Evolutionary conservation across 805 yeast species (phyloP), one percentile per base, ranked within the genome.

Genomic region (Danielia reshetovae): DNA sequence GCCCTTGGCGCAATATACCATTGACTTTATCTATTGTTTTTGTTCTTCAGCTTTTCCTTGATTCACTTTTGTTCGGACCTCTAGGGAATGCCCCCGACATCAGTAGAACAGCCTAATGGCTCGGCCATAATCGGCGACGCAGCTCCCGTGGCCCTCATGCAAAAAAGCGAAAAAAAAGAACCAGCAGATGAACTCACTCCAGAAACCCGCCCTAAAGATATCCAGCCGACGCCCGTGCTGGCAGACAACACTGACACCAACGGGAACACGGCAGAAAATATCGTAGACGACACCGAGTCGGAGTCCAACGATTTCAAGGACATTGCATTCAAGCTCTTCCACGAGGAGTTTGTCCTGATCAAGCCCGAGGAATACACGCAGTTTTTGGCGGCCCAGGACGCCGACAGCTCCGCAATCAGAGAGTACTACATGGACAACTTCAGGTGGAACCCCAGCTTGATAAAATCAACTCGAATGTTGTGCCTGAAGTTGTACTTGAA

Each of bases 401-500:
- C 33, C 21, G 79, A 74, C 30, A 58, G 66, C 22, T 53, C 55
- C 17, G 49, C 55, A 14, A 60, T 72, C 19, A 53, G 78, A 35
- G 54, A 55, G 29, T 48, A 61, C 36, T 74, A 72, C 48, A 68
- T 74, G 76, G 60, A 65, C 36, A 48, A 65, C 22, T 74, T 73
- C 52, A 45, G 59, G 31, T 68, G 74, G 60, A 71, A 69, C 30
- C 48, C 64, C n/a, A 73, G 75, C 37, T 59, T 86, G 29, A 60
- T 85, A 27, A 55, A 58, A 2, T 66, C 87, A 1, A 67, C 87
- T 12, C 62, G 87, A 21, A 56, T 57, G 29, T 61, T 86, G 21
- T 85, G 94, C 45, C 69, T 72, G 24, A 74, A 70, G 44, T 52
- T 86, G n/a, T 82, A 81, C 57, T 69, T 87, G 48, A 77, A 77